Base-by-base conservation (phyloP, 2,329 filamentous ascomycete genomes). In the Coniochaeta prunicola region DNA sequence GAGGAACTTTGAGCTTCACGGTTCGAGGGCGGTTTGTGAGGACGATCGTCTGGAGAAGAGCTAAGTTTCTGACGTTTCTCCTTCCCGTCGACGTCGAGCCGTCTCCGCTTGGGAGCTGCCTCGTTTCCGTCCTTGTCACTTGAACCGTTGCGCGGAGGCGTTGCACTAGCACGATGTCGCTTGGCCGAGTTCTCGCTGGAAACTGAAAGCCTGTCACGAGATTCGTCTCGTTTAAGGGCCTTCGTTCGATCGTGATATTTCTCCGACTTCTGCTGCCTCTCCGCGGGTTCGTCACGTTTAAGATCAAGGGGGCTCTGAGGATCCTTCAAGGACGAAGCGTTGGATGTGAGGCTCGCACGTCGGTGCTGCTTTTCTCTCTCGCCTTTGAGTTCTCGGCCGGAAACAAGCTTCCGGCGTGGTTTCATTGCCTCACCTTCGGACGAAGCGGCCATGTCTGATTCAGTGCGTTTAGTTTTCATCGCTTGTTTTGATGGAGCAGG, bases 331-430 rank as follows among this genome's bases (percentile, higher is more conserved):
- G 76, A 76, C 4, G 83, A 84, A 31, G 79, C 73, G 50, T 75
- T 84, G 1, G 84, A 86, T 0, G 74, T 78, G 71, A 85, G 73
- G 66, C 83, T 86, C 50, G 80, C 75, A 7, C 84, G 81, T 19
- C 83, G 76, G 67, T 80, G 76, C 63, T 85, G 81, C 68, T 80
- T 82, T 58, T 84, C 80, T 19, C 81, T 76, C 65, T 85, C 82
- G 10, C 81, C 81, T 61, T 84, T 82, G 40, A 86, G 70, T 59
- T 87, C 85, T 57, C 80, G 81, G 36, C 85, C 85, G 0, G 85
- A 87, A 21, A 88, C 77, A 12, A 88, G 76, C 66, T 87, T 88
- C 40, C 83, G 77, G 26, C 85, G 74, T 1, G 84, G 84, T 66
- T 87, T 88, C 24, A 76, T 69, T 9, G 80, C 70, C 66, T 85